Conservation (phyloP, 257 asterid species). For the Primulina huaijiensis region DNA sequence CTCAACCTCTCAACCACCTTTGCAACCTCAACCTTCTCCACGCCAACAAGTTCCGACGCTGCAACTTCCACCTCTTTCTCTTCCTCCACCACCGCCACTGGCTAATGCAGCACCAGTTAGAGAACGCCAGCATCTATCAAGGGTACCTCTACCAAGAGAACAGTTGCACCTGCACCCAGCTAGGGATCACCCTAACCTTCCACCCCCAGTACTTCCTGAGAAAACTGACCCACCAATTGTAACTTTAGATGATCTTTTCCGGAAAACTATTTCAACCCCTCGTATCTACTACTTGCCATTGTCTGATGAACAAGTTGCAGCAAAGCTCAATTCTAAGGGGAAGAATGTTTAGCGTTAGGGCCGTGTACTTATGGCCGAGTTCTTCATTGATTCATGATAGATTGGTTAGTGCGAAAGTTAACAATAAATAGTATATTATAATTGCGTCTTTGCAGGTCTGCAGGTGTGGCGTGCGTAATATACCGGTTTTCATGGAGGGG, state of each 20-base stretch:
- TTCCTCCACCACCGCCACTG: constrained; percentile 46
- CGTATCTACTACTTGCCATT: constrained; percentile 80
- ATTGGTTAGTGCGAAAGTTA: constrained; percentile 40
- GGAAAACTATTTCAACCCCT: constrained; percentile 75
- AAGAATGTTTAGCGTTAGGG: constrained; percentile 52
- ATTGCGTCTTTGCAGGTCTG: constrained; percentile 90
- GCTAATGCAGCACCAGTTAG: constrained; percentile 39
- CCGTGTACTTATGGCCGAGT: constrained; percentile 35
- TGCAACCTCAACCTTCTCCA: constrained; percentile 56
- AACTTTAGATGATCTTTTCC: constrained; percentile 81
- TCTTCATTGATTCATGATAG: constrained; percentile 44
- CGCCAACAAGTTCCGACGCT: constrained; percentile 44
- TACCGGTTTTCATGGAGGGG: constrained; percentile 36
- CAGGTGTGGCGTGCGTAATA: constrained; percentile 68
- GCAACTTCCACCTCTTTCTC: constrained; percentile 47
- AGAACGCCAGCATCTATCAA: constrained; percentile 40
- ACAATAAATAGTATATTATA: constrained; percentile 59
- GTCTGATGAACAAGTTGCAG: constrained; percentile 73
- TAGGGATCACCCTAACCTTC: constrained; percentile 58
- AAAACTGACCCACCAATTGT: constrained; percentile 75
- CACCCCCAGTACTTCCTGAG: constrained; percentile 74
- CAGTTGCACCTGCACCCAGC: constrained; percentile 47
- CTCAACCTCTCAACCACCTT: constrained; percentile 25
- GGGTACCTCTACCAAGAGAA: constrained; percentile 40
- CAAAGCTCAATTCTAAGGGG: constrained; percentile 55